Base-by-base conservation (phyloP, 1,284 basidiomycete genomes). In the Malassezia vespertilionis region DNA sequence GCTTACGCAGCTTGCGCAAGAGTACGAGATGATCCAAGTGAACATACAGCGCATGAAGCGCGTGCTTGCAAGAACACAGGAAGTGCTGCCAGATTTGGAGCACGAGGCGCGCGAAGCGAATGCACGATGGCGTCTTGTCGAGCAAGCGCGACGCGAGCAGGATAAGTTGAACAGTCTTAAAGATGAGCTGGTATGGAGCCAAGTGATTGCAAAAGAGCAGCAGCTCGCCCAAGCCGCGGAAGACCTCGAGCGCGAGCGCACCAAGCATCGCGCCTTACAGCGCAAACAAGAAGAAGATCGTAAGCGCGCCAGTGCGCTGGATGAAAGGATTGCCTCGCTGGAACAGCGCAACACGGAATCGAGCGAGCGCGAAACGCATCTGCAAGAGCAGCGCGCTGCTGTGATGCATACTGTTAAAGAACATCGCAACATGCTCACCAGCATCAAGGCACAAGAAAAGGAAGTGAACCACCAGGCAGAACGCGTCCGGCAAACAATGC, bases 161-260 rank as follows among this genome's bases (percentile, higher is more conserved):
- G 73, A 78, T 56, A 82, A 79, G 64, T 76, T 78, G 5, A 78
- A 81, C 31, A 78, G 80, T 15, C 73, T 89, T 40, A 83, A 84
- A 74, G 80, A 80, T 55, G 84, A 90, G 71, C 72, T 86, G 9
- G 86, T 86, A 0, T 96, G 91, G 91, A 78, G 85, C 7, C 84
- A 86, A 61, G 87, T 96, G 11, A 76, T 76, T 3, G 75, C 75
- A 11, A 88, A 87, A 63, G 54, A 85, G 63, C 71, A 74, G 33
- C 54, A 61, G 41, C 44, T 60, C 23, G 58, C 57, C 11, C 24
- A 40, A 5, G 47, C 50, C 9, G 53, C 53, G 20, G 48, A 51
- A 7, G 44, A 47, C 40, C 56, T 58, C 24, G 57, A 57, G 26
- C 47, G 33, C 10, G 48, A 53, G 24, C 53, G 52, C 20, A 27